phyloP scores from a whole-genome alignment of 371 early-diverging fungal genomes.

The Mortierella polycephala region DNA sequence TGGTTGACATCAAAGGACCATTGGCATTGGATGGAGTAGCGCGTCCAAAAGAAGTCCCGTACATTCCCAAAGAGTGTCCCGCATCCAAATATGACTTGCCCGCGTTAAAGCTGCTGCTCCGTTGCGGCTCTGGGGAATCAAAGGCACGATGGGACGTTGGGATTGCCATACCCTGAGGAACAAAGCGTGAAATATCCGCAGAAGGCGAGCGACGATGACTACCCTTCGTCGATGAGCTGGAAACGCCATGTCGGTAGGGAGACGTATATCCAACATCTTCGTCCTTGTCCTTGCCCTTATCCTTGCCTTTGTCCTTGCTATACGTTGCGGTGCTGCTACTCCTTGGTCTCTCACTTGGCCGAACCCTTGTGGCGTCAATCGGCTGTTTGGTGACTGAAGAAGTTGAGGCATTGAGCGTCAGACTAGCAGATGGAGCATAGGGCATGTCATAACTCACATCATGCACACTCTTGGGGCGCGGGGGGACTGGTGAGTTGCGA shows the following conservation, averaged over 20 bases:
- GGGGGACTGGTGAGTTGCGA: neutral
- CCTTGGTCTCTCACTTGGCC: slow-evolving; percentile 1
- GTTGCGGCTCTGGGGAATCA: neutral
- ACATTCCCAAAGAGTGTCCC: neutral
- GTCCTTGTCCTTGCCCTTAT: neutral
- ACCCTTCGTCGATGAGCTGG: slow-evolving; percentile 8
- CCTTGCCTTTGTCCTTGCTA: neutral
- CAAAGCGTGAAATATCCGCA: neutral
- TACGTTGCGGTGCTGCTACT: neutral
- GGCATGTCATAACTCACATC: slow-evolving; percentile 7
- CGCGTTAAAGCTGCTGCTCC: neutral
- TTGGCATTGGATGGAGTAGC: neutral
- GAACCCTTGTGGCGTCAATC: neutral
- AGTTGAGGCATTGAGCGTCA: neutral
- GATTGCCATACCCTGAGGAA: neutral
- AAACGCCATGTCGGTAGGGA: slow-evolving; percentile 17
- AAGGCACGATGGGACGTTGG: neutral
- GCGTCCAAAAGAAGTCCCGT: neutral
- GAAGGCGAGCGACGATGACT: slow-evolving; percentile 14
- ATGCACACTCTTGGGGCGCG: slow-evolving; percentile 7
- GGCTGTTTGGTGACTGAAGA: neutral
- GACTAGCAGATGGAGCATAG: neutral
- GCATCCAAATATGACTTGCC: neutral
- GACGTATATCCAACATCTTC: slow-evolving; percentile 20
- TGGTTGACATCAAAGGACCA: neutral